These are phyloP conservation scores for Sclerotinia spermophila DNA, from an alignment of 2,329 filamentous ascomycete species.

Conservation along the genomic window DNA sequence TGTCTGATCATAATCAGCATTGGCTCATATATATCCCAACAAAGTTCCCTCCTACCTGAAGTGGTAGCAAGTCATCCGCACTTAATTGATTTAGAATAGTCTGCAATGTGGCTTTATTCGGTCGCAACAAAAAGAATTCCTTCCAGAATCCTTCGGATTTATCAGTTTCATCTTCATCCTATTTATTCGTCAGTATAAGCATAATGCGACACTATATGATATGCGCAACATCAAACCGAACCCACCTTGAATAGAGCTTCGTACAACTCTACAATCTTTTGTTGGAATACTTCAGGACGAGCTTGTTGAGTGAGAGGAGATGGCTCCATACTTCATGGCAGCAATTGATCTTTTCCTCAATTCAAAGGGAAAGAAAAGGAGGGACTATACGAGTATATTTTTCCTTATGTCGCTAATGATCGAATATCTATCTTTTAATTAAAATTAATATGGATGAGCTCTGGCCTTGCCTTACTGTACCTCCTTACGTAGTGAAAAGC, in stretches of 20 bases:
- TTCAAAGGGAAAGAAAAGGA: background rate
- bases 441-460: constrained; percentile 2
- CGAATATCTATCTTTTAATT: background rate
- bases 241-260: constrained; percentile 72
- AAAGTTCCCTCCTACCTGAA: constrained; percentile 52
- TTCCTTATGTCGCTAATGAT: constrained; percentile 6
- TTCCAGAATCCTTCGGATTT: constrained; percentile 90
- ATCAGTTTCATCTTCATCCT: constrained; percentile 64
- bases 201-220: background rate
- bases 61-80: constrained; percentile 70
- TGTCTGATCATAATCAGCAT: constrained; percentile 27
- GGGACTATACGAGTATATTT: background rate
- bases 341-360: constrained; percentile 17
- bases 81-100: constrained; percentile 65
- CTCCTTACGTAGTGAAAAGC: constrained; percentile 2
- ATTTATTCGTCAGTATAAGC: constrained; percentile 29
- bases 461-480: constrained; percentile 9
- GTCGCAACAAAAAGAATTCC: constrained; percentile 88
- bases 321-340: constrained; percentile 63
- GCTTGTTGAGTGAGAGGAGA: constrained; percentile 92
- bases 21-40: constrained; percentile 2
- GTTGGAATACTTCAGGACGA: constrained; percentile 85
- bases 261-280: constrained; percentile 90
- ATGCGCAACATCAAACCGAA: constrained; percentile 14
- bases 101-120: constrained; percentile 67